phyloP scores from a whole-genome alignment of 208 protist genomes.

The Leishmania tarentolae region DNA sequence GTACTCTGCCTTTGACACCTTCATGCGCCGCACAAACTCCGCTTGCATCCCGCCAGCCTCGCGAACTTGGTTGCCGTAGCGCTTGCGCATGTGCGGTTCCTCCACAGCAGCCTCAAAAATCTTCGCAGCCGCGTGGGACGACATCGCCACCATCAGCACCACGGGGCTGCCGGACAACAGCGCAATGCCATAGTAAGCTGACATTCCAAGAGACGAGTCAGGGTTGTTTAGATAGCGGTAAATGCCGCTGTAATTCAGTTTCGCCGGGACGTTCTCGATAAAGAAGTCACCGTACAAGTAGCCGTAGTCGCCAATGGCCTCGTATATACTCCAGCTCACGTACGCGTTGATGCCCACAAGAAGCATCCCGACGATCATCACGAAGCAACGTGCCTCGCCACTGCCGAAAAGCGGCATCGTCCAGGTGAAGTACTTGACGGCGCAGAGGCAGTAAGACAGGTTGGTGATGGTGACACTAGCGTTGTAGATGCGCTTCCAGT shows the following conservation, averaged over 20 bases:
- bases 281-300: conserved; percentile 95
- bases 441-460: conserved; percentile 50
- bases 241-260: conserved; percentile 91
- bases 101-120: conserved; percentile 88
- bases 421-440: conserved; percentile 54
- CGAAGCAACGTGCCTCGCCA: conserved; percentile 45
- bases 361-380: conserved; percentile 50
- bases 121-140: conserved; percentile 77
- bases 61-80: conserved; percentile 55
- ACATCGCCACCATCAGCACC: conserved; percentile 77
- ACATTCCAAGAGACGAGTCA: conserved; percentile 87
- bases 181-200: conserved; percentile 88
- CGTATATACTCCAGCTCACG: conserved; percentile 75
- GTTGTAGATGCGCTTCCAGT: conserved; percentile 93
- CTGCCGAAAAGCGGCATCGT: conserved; percentile 40
- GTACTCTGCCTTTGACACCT: conserved; percentile 46
- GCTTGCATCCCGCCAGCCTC: conserved; percentile 49
- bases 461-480: conserved; percentile 68
- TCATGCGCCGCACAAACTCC: conserved; percentile 52
- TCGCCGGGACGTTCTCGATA: conserved; percentile 63
- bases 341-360: conserved; percentile 90
- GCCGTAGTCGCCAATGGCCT: conserved; percentile 91
- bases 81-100: conserved; percentile 65
- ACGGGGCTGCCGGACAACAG: conserved; percentile 80
- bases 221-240: conserved; percentile 97